These are phyloP conservation scores for Mortierella sp. DNA, from an alignment of 371 early-diverging fungal genomes.

Conservation along the genomic window DNA sequence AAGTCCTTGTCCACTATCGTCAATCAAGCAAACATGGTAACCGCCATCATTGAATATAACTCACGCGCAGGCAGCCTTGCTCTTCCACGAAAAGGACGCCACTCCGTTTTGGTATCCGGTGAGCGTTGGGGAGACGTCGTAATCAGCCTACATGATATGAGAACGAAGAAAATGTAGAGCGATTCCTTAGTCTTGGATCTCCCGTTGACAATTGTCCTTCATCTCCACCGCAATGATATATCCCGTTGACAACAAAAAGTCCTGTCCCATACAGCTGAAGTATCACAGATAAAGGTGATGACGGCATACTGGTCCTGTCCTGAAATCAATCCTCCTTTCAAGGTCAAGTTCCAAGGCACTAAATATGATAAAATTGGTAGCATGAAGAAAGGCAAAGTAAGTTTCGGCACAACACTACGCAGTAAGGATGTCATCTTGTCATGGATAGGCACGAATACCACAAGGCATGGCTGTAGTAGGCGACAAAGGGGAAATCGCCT, in stretches of 20 bases:
- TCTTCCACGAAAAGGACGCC: slow-evolving; percentile 43
- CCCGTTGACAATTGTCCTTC: neutral
- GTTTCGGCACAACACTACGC: neutral
- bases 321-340: slow-evolving; percentile 43
- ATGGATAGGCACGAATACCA: neutral
- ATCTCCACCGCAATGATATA: neutral
- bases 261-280: slow-evolving; percentile 26
- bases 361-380: neutral
- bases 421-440: neutral
- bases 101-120: slow-evolving; percentile 31
- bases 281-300: slow-evolving; percentile 53
- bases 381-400: neutral
- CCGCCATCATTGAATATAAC: neutral
- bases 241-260: neutral
- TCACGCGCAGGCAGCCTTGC: slow-evolving; percentile 48
- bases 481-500: neutral
- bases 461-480: neutral
- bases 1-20: neutral
- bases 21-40: neutral
- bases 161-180: neutral
- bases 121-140: slow-evolving; percentile 18
- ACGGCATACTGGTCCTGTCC: slow-evolving; percentile 41
- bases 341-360: slow-evolving; percentile 57
- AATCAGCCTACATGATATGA: slow-evolving; percentile 27
- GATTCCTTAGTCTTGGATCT: neutral